Evolutionary conservation across 495 filamentous ascomycete genomes (phyloP).

Genomic region (Apodospora peruviana): DNA sequence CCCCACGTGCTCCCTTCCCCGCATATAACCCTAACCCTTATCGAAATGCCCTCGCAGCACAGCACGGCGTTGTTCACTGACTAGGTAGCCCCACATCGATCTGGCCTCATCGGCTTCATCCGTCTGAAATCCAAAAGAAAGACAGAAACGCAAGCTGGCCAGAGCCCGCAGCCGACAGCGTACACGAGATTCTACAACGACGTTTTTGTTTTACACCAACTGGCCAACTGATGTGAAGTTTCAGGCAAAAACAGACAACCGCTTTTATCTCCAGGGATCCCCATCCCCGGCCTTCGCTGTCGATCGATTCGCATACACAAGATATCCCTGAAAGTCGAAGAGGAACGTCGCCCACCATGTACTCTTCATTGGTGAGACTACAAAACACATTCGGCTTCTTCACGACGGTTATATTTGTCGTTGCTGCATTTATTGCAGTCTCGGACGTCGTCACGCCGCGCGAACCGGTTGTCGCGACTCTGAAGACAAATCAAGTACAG

Average conservation of each 20-base stretch:
- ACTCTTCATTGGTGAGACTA: slow-evolving; percentile 72
- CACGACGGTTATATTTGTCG: slow-evolving; percentile 82
- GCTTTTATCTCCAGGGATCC: background rate
- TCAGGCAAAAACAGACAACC: background rate
- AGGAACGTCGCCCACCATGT: slow-evolving; percentile 57
- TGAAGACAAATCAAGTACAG: slow-evolving; percentile 73
- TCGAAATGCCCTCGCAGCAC: background rate
- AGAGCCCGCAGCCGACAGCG: no score
- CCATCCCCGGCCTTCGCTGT: no score
- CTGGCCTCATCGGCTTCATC: slow-evolving; percentile 23
- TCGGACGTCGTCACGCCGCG: slow-evolving; percentile 71
- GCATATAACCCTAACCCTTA: slow-evolving; percentile 21
- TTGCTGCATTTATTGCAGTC: slow-evolving; percentile 71
- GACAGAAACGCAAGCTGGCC: no score
- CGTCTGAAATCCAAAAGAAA: background rate
- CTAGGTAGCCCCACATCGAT: slow-evolving; percentile 11
- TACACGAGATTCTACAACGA: background rate
- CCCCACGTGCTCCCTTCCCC: no score
- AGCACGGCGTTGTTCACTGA: background rate
- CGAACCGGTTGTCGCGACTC: slow-evolving; percentile 53
- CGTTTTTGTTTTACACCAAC: background rate
- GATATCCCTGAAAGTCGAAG: background rate
- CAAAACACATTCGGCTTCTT: slow-evolving; percentile 98
- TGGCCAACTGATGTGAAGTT: background rate
- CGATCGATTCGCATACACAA: no score